These are phyloP conservation scores for Arthrinium puccinioides DNA, from an alignment of 2,329 filamentous ascomycete genomes.

Conservation along the genomic window DNA sequence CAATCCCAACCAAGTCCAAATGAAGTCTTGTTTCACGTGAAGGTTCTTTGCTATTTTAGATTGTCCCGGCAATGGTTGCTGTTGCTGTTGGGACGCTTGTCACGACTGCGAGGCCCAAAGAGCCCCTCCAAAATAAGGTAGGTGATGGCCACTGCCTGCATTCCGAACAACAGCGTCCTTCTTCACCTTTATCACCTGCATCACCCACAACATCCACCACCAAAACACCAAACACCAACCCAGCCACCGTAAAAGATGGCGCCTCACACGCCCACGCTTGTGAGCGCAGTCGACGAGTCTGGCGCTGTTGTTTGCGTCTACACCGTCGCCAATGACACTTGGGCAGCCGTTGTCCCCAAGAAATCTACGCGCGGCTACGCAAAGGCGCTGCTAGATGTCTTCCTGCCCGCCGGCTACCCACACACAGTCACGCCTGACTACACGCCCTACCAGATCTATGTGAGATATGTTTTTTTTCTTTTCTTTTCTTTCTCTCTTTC, in stretches of 20 bases:
- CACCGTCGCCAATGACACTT: constrained; percentile 43
- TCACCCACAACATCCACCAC: not conserved
- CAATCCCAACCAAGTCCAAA: too few species aligned
- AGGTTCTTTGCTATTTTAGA: too few species aligned
- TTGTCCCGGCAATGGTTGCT: too few species aligned
- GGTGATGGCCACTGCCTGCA: too few species aligned
- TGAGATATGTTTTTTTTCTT: constrained; percentile 8
- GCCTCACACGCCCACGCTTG: constrained; percentile 8
- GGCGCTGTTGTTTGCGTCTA: constrained; percentile 35
- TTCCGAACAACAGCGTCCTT: too few species aligned
- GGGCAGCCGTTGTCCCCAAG: constrained; percentile 14
- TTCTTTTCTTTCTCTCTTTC: not conserved
- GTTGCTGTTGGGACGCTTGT: too few species aligned
- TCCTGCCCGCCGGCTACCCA: constrained; percentile 82
- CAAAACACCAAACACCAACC: not conserved
- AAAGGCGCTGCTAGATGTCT: constrained; percentile 55
- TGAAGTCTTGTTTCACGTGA: too few species aligned
- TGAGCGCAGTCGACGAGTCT: constrained; percentile 18
- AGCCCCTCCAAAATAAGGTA: too few species aligned
- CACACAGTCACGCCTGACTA: constrained; percentile 83
- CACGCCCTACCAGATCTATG: constrained; percentile 58
- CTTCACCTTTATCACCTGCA: not conserved
- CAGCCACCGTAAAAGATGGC: not conserved
- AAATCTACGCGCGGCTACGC: constrained; percentile 12
- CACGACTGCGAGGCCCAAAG: too few species aligned